Percentiles rank a stretch among this genome's conserved stretches.
These are phyloP conservation scores for Cydonia oblonga DNA, from an alignment of 331 rosid species.

Conservation along the genomic window DNA sequence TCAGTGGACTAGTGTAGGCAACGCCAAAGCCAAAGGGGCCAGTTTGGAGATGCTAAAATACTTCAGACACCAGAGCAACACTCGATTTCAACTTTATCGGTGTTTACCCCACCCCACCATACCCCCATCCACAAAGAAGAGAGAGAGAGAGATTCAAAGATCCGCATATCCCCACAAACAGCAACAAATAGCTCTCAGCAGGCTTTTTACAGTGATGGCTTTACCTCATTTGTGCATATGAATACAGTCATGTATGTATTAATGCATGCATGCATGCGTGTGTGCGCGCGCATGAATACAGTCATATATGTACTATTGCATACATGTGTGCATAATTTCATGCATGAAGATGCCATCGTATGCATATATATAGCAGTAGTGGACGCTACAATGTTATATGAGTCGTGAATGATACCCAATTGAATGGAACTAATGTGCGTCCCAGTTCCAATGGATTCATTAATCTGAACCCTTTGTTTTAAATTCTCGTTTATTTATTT, in stretches of 20 bases:
- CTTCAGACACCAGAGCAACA: constrained; percentile 11
- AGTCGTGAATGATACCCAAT: neutral
- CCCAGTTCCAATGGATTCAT: neutral
- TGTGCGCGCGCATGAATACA: neutral
- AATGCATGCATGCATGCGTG: neutral
- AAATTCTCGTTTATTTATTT: neutral
- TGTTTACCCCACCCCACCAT: constrained; percentile 24
- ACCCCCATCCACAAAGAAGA: constrained; percentile 12
- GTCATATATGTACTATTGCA: neutral
- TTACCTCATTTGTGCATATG: constrained; percentile 37
- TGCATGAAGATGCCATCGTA: neutral
- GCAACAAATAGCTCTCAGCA: constrained; percentile 48
- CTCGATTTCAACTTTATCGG: constrained; percentile 46
- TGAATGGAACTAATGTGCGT: neutral
- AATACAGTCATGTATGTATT: neutral
- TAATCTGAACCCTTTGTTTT: neutral
- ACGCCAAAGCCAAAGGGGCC: neutral
- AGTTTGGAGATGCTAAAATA: neutral
- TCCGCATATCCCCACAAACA: constrained; percentile 56
- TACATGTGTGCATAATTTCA: neutral
- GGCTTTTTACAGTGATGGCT: constrained; percentile 40
- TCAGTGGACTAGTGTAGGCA: neutral
- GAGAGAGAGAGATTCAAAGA: constrained; percentile 17
- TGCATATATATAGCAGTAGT: neutral
- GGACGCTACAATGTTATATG: neutral